Evolutionary conservation across 441 rosid species (phyloP).

Genomic region (Euphorbia celastroides): DNA sequence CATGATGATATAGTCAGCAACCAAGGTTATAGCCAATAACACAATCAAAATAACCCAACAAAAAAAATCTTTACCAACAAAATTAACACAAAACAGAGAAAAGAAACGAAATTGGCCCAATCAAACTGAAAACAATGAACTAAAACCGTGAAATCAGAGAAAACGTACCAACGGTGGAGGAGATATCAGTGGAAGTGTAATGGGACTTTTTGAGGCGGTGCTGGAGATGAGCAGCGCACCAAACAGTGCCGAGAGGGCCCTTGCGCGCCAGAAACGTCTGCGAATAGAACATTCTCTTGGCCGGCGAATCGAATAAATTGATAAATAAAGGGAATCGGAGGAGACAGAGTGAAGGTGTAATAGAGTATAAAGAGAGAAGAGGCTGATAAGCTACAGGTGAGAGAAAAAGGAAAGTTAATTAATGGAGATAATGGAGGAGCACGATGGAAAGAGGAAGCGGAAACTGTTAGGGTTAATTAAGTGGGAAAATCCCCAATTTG

Average conservation of each 20-base stretch:
- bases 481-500: background rate
- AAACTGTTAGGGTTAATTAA: background rate
- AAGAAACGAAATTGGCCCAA: background rate
- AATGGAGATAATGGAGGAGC: background rate
- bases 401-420: background rate
- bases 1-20: background rate
- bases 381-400: background rate
- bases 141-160: background rate
- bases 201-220: conserved; percentile 80
- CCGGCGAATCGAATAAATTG: background rate
- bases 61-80: too few species aligned
- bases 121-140: background rate
- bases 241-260: conserved; percentile 83
- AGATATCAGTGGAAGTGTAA: conserved; percentile 68
- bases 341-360: background rate
- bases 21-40: background rate
- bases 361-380: background rate
- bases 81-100: too few species aligned
- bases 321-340: background rate
- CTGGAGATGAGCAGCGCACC: conserved; percentile 94
- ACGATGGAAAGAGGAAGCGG: background rate
- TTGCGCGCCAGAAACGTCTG: conserved; percentile 67
- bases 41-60: background rate
- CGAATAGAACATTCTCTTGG: conserved; percentile 58
- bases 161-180: conserved; percentile 64